Conservation (phyloP, 805 yeast genomes). For the Saccharomycopsis babjevae region DNA sequence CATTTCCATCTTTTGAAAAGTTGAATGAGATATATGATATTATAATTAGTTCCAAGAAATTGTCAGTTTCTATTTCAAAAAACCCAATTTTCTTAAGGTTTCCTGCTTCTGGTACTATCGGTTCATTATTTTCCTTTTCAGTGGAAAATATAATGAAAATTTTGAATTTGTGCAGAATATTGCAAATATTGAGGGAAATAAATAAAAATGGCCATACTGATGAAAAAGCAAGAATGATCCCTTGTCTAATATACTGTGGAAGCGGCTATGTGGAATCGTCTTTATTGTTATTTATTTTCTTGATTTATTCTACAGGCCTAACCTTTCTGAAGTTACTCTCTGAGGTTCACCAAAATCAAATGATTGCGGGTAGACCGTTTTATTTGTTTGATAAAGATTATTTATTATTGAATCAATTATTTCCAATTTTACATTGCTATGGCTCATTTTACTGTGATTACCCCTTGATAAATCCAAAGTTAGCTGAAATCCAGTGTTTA, state of each 20-base stretch:
- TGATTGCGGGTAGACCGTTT: constrained; percentile 63
- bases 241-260: constrained; percentile 60
- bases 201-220: constrained; percentile 8
- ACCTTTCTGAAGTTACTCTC: constrained; percentile 33
- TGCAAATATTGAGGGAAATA: constrained; percentile 35
- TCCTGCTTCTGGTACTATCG: constrained; percentile 76
- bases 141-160: constrained; percentile 54
- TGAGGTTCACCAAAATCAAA: constrained; percentile 58
- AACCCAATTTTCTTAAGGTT: constrained; percentile 37
- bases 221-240: constrained; percentile 20
- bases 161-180: constrained; percentile 57
- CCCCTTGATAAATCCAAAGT: not conserved
- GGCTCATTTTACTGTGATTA: not conserved
- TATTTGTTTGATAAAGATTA: constrained; percentile 76
- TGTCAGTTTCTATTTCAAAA: not conserved
- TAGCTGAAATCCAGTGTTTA: not conserved
- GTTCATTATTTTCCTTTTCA: constrained; percentile 57
- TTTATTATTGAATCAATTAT: constrained; percentile 51
- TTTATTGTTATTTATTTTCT: constrained; percentile 56
- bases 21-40: constrained; percentile 2
- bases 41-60: not conserved
- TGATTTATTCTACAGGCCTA: constrained; percentile 55
- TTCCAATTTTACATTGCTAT: constrained; percentile 35
- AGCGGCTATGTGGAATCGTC: constrained; percentile 93
- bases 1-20: constrained; percentile 3